These are phyloP conservation scores for Venustampulla echinocandica DNA, from an alignment of 495 filamentous ascomycete genomes.

Conservation along the genomic window DNA sequence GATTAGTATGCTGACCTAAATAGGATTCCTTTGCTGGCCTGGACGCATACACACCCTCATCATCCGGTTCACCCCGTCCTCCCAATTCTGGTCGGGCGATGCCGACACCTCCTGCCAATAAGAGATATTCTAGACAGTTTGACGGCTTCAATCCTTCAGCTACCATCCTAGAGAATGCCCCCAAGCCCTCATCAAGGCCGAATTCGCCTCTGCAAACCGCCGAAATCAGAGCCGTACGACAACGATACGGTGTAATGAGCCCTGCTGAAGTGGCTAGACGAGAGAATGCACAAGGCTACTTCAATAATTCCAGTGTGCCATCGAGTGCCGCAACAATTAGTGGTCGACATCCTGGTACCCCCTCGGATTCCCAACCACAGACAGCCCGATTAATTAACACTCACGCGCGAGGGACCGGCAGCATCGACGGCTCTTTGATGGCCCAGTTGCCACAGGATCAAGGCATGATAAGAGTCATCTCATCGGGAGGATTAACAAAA, in stretches of 20 bases:
- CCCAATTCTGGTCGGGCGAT: conserved; percentile 35
- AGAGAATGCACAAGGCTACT: conserved; percentile 45
- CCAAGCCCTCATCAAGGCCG: conserved; percentile 52
- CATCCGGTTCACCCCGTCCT: conserved; percentile 57
- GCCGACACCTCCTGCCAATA: conserved; percentile 49
- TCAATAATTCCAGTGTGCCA: conserved; percentile 31
- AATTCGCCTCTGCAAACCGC: conserved; percentile 56
- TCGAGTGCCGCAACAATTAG: conserved; percentile 39
- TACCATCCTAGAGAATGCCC: conserved; percentile 36
- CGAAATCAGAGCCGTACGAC: conserved; percentile 36
- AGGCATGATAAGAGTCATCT: conserved; percentile 84
- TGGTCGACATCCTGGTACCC: conserved; percentile 38
- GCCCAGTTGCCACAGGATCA: conserved; percentile 69
- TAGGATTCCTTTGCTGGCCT: conserved; percentile 66
- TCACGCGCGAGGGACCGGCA: conserved; percentile 57
- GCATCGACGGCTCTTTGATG: conserved; percentile 73
- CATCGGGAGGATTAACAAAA: conserved; percentile 79
- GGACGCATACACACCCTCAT: conserved; percentile 56
- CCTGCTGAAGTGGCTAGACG: conserved; percentile 41
- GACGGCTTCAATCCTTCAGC: conserved; percentile 32
- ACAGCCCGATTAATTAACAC: conserved; percentile 36
- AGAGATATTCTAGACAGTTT: conserved; percentile 67
- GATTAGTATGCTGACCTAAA: conserved; percentile 19
- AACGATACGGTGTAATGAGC: conserved; percentile 42
- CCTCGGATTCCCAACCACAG: conserved; percentile 30